phyloP scores from a whole-genome alignment of 2,329 filamentous ascomycete genomes.

The Apiospora kogelbergensis region DNA sequence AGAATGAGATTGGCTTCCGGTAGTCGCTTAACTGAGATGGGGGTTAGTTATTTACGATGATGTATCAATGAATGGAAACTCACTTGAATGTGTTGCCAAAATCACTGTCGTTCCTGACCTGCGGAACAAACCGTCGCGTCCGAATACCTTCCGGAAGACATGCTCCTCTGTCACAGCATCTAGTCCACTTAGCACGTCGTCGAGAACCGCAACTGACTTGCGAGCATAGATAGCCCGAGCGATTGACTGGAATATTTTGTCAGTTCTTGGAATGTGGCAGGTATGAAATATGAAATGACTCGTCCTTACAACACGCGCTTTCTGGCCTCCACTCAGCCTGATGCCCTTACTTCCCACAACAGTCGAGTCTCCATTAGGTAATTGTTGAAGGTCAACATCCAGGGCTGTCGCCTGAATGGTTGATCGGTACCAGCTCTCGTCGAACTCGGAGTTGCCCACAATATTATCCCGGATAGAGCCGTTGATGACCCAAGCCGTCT shows the following conservation, averaged over 20 bases:
- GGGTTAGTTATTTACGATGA: not conserved
- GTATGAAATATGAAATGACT: not conserved
- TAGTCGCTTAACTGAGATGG: constrained; percentile 17
- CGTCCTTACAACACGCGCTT: constrained; percentile 15
- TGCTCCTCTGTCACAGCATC: constrained; percentile 17
- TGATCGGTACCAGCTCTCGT: constrained; percentile 17
- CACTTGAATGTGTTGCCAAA: constrained; percentile 25
- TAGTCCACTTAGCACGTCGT: constrained; percentile 21
- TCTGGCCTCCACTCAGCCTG: constrained; percentile 29
- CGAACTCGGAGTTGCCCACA: constrained; percentile 14
- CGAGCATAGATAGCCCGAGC: constrained; percentile 21
- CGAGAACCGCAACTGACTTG: constrained; percentile 18
- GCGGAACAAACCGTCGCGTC: constrained; percentile 11
- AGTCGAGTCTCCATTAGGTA: constrained; percentile 26
- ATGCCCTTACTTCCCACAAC: constrained; percentile 28
- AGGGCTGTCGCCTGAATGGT: constrained; percentile 19
- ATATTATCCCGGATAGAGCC: constrained; percentile 22
- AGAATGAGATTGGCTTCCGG: constrained; percentile 36
- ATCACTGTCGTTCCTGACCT: constrained; percentile 24
- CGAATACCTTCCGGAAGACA: constrained; percentile 16
- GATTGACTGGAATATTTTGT: constrained; percentile 13
- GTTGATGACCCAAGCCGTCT: constrained; percentile 21
- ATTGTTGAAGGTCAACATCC: constrained; percentile 15
- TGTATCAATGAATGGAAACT: not conserved
- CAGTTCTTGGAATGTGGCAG: not conserved